Base-by-base conservation (phyloP, 768 basidiomycete species). In the Thelephora ganbajun region DNA sequence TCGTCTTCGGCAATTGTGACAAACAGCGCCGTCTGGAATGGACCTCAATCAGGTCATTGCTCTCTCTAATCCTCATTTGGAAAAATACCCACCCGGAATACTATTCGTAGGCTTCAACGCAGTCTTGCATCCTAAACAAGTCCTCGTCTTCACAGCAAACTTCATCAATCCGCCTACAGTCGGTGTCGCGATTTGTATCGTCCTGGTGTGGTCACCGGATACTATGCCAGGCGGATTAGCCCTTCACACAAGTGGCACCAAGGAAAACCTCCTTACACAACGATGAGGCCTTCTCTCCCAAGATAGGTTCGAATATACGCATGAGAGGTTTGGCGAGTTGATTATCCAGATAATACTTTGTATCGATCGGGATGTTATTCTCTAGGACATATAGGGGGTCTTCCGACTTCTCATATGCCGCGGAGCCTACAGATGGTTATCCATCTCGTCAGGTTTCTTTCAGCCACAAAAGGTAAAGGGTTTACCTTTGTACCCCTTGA, bases 381-480 rank as follows among this genome's bases (percentile, higher is more conserved):
- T 99, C 96, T 18, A 99, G 74, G 12, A 98, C 96, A 57, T 89
- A 99, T 46, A 99, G 72, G 0, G 96, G 96, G 56, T 99, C 96
- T 60, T 99, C 96, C 0, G 94, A 97, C 63, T 98, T 98, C 61
- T 98, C 94, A 55, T 96, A 99, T 13, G 94, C 96, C n/a, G n/a
- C n/a, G n/a, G n/a, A n/a, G n/a, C n/a, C 88, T 89, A 45, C 14
- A 14, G 16, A 11, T 41, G 18, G 4, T 41, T 14, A 5, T 5
- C 14, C 12, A 14, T 16, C 5, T 44, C 23, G 50, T 47, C 23
- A 43, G 22, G 7, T 22, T 6, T 19, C 18, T n/a, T 33, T 9
- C 41, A 6, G 1, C 39, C 2, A 2, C n/a, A 35, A 3, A 7
- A 35, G 19, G 26, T n/a, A n/a, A n/a, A n/a, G n/a, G n/a, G 49